Evolutionary conservation across 169 alveolate species (phyloP).

Genomic region (Plasmodium chabaudi): DNA sequence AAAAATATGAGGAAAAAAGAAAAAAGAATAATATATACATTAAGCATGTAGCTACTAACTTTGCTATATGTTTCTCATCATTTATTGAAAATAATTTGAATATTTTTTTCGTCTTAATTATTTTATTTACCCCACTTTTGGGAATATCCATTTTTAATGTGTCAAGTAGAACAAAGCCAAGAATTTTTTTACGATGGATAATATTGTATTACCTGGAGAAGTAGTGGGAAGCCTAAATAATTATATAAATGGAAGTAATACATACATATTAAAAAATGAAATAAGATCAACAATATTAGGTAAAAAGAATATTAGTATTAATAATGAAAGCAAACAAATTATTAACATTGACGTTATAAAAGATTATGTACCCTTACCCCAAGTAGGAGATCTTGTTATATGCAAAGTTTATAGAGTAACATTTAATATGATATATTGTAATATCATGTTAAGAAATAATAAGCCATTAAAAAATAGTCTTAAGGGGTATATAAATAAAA

Average conservation of each 20-base stretch:
- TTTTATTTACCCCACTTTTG: no score
- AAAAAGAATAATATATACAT: no score
- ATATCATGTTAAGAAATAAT: conserved; percentile 9
- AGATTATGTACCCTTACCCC: conserved; percentile 19
- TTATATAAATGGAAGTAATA: conserved; percentile 38
- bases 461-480: conserved; percentile 26
- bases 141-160: no score
- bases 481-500: conserved; percentile 53
- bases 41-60: no score
- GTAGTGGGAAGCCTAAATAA: conserved; percentile 6
- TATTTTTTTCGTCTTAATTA: no score
- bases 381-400: conserved; percentile 66
- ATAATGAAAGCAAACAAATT: conserved; percentile 14
- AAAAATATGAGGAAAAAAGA: no score
- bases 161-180: no score
- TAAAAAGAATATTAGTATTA: conserved; percentile 1
- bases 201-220: conserved; percentile 71
- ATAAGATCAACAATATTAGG: conserved; percentile 67
- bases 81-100: no score
- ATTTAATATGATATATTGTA: conserved; percentile 47
- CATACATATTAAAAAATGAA: conserved; percentile 37
- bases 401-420: conserved; percentile 55
- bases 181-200: conserved; percentile 5
- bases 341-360: conserved; percentile 29
- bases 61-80: no score